Conservation (phyloP, 345 rosid species). For the Excoecaria cochinchinensis region DNA sequence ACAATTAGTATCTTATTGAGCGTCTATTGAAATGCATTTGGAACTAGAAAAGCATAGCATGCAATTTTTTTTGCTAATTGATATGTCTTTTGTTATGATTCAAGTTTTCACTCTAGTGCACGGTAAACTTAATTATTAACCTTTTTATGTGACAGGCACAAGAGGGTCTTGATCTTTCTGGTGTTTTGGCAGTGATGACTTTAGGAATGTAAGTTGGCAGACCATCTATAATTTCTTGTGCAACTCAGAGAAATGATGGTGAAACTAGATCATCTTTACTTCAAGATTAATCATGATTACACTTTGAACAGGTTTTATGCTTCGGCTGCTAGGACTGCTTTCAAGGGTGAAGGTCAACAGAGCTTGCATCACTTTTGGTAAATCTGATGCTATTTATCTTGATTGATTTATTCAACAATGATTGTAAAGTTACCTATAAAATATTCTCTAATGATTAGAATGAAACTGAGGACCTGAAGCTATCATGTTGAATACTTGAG, state of each 20-base stretch:
- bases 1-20: not conserved
- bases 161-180: constrained; percentile 81
- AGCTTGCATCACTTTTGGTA: constrained; percentile 98
- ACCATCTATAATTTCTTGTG: constrained; percentile 12
- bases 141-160: constrained; percentile 66
- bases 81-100: not conserved
- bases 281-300: not conserved
- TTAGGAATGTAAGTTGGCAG: constrained; percentile 81
- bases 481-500: not conserved
- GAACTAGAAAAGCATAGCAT: not conserved
- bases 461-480: not conserved
- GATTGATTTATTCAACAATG: not conserved
- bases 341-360: constrained; percentile 90
- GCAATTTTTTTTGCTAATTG: not conserved
- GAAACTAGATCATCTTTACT: not conserved
- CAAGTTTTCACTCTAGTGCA: not conserved
- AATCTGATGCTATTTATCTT: constrained; percentile 12
- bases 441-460: not conserved
- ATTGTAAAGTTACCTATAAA: not conserved
- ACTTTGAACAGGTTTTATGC: constrained; percentile 75
- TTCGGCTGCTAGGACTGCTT: constrained; percentile 86
- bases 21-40: not conserved
- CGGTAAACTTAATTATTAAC: constrained; percentile 15
- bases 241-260: constrained; percentile 16
- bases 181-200: constrained; percentile 95